phyloP scores from a whole-genome alignment of 441 rosid genomes.

The Cnidoscolus chayamansa region DNA sequence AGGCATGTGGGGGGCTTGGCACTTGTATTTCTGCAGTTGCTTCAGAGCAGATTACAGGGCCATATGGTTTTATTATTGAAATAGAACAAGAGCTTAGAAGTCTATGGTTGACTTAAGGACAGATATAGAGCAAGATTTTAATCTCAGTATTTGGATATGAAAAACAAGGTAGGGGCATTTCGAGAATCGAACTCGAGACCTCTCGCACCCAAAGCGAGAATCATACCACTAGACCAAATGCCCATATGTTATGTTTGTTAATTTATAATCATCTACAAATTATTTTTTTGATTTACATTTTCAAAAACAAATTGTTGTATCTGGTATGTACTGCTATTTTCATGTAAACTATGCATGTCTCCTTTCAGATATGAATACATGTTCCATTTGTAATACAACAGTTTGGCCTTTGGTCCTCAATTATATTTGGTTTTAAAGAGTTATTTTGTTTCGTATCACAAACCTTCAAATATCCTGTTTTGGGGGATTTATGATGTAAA shows the following conservation, averaged over 20 bases:
- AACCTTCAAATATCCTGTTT: not conserved
- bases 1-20: no score
- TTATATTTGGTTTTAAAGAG: not conserved
- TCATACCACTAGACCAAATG: constrained; percentile 89
- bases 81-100: no score
- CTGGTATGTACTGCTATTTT: no score
- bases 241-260: constrained; percentile 19
- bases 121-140: no score
- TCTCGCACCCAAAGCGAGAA: constrained; percentile 87
- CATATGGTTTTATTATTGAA: no score
- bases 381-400: not conserved
- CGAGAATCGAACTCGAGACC: constrained; percentile 91
- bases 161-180: constrained; percentile 47
- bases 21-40: no score
- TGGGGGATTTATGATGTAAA: no score
- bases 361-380: not conserved
- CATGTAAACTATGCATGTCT: not conserved
- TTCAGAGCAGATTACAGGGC: no score
- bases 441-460: not conserved
- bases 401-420: not conserved
- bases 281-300: not conserved
- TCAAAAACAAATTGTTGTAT: not conserved
- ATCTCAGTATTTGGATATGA: not conserved
- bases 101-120: no score
- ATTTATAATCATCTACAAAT: no score